Evolutionary conservation across 352 stramenopile species (phyloP).

Genomic region (Phytophthora boehmeriae): DNA sequence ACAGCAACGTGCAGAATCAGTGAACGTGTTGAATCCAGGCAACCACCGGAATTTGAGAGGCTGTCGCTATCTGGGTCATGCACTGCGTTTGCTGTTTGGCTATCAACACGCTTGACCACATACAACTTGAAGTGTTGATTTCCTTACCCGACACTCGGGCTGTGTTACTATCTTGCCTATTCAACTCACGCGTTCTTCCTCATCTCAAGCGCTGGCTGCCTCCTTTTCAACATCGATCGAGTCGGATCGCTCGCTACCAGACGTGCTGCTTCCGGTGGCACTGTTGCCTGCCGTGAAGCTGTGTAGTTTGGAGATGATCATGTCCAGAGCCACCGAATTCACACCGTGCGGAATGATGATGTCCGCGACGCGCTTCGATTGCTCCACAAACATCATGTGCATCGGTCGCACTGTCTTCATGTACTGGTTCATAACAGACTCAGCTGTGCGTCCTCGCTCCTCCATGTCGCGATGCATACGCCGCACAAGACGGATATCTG

Average conservation of each 20-base stretch:
- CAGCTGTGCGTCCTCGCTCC: conserved; percentile 94
- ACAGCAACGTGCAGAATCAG: too few relatives aligned
- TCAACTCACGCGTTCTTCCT: conserved; percentile 17
- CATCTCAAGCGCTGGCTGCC: conserved; percentile 16
- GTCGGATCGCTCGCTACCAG: conserved; percentile 52
- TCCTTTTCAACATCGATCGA: conserved; percentile 49
- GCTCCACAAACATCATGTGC: conserved; percentile 98
- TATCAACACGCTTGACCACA: conserved; percentile 13
- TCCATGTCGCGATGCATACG: conserved; percentile 93
- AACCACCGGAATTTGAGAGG: too few relatives aligned
- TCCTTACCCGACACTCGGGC: conserved; percentile 12
- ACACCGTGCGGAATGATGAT: conserved; percentile 95
- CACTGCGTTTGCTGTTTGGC: conserved; percentile 1
- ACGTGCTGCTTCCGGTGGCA: conserved; percentile 45
- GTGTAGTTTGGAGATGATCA: conserved; percentile 92
- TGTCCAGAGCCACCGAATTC: conserved; percentile 93
- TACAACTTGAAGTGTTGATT: conserved; percentile 33
- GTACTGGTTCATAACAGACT: conserved; percentile 97
- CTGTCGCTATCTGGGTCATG: too few relatives aligned
- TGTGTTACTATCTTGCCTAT: conserved; percentile 25
- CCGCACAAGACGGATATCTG: conserved; percentile 94
- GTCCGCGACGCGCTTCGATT: conserved; percentile 95
- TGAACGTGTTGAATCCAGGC: too few relatives aligned
- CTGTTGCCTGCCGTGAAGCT: conserved; percentile 62
- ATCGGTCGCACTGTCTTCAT: conserved; percentile 97